These are phyloP conservation scores for Neonectria hederae DNA, from an alignment of 2,329 filamentous ascomycete species.

Conservation along the genomic window DNA sequence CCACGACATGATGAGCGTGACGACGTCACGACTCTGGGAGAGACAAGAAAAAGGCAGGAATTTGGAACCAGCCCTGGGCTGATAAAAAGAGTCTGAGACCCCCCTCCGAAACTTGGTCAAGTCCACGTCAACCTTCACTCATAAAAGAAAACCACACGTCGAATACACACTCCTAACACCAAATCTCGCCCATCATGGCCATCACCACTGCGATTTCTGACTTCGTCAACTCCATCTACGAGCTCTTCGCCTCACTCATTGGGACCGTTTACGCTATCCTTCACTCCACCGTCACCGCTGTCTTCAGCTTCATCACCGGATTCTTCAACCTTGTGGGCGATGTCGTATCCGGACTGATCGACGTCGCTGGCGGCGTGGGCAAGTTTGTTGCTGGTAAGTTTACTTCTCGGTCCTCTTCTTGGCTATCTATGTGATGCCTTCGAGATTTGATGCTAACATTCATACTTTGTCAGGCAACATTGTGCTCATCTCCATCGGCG, in stretches of 20 bases:
- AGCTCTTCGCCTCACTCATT: conserved; percentile 52
- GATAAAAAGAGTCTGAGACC: conserved; percentile 13
- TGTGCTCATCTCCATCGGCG: conserved; percentile 46
- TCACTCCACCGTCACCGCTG: conserved; percentile 45
- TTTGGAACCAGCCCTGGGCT: not conserved
- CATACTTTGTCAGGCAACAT: conserved; percentile 46
- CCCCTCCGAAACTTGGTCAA: not conserved
- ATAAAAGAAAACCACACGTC: not conserved
- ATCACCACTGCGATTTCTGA: conserved; percentile 49
- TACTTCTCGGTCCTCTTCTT: conserved; percentile 27
- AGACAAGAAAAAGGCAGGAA: not conserved
- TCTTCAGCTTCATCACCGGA: conserved; percentile 50
- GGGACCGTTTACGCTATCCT: conserved; percentile 47
- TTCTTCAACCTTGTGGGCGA: conserved; percentile 49
- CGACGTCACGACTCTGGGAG: conserved; percentile 41
- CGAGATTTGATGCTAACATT: not conserved
- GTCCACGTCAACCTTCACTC: not conserved
- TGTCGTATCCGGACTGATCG: conserved; percentile 47
- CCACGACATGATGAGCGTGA: conserved; percentile 36
- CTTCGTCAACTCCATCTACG: conserved; percentile 54
- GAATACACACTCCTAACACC: not conserved
- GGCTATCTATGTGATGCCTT: not conserved
- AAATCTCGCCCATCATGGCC: conserved; percentile 41
- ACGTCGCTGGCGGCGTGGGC: conserved; percentile 51
- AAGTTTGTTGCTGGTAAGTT: conserved; percentile 50